Evolutionary conservation across 371 early-diverging fungal species (phyloP), one percentile per base, ranked within the genome.

Genomic region (Syncephalastrum racemosum): DNA sequence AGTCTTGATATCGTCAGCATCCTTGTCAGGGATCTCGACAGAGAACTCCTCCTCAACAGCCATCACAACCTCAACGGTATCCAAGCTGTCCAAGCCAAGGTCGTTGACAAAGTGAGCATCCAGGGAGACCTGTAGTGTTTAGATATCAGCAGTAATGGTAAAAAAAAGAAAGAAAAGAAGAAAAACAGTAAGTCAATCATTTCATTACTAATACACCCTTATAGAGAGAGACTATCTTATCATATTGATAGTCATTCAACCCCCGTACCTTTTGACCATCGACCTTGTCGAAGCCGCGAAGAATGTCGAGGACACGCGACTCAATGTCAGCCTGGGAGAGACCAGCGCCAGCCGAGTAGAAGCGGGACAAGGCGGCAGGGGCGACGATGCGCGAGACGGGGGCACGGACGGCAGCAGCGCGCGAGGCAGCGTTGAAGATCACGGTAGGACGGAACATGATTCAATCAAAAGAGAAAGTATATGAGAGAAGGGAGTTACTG

Each of bases 41-140:
- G 89, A 90, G 82, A 98, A 98, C 75, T 98, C 99, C 66, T 98
- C 97, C 80, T 98, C 99, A 62, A 98, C 87, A 46, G 97, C 97
- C 95, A 98, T 97, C 50, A 96, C 93, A 54, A 97, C 95, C 78
- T 98, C 99, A 44, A 97, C 97, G 54, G 93, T 90, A 76, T 97
- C 98, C 67, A 98, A 82, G 67, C 90, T 89, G 75, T 98, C 99
- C 58, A 98, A 77, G 15, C 94, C 94, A 62, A 98, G 91, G 72
- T 97, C 99, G 64, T 90, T 88, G 73, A 82, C 81, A 71, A 97
- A 97, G 75, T 91, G 87, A 27, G 97, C 85, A 59, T 88, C 80
- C 56, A 89, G 77, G 27, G 92, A 72, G 54, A 98, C 75, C 98
- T 96, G n/a, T n/a, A n/a, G n/a, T n/a, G n/a, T n/a, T n/a, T n/a